Base-by-base conservation (phyloP, 2,329 filamentous ascomycete genomes). In the Elsinoe perseae region DNA sequence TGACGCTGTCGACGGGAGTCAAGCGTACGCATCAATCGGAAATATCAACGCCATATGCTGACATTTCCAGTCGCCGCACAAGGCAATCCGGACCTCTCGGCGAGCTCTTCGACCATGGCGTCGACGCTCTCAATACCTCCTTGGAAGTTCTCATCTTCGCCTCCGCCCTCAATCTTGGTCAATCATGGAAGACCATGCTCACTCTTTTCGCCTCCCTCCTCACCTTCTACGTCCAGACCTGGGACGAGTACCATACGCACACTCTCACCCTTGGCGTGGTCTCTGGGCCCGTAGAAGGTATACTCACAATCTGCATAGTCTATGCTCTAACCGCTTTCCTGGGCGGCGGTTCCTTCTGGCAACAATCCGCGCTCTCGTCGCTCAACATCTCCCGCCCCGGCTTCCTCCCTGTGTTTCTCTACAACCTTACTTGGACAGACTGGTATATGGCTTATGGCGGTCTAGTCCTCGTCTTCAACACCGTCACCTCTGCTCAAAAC, bases 171-270 rank as follows among this genome's bases (percentile, higher is more conserved):
- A 96, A 96, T 68, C 81, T 97, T 68, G 92, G 92, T 44, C 89
- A 95, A 73, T 83, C 86, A 59, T 96, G 91, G 92, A 84, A 84
- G 72, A 95, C 91, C 0, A 84, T 96, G 10, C 75, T 89, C 58
- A 83, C 81, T 3, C 80, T 96, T 14, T 95, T 95, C 73, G 88
- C 86, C 63, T 85, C 87, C 5, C 82, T 92, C 58, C 77, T 95
- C 65, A 96, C 93, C n/a, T 98, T 98, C 72, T 97, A 97, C 71
- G 86, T 97, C 40, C 93, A 97, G 71, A 97, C 93, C 30, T 98
- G 93, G 93, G 93, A 98, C 68, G 93, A 97, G 71, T 98, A 97
- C 74, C 92, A 97, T 74, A 98, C 93, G 53, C 91, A 96, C 72
- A 93, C 91, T 2, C 81, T 98, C 48, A 96, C 90, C 1, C 81